phyloP scores from a whole-genome alignment of 192 early-diverging fungal species.

The Linnemannia zychae region DNA sequence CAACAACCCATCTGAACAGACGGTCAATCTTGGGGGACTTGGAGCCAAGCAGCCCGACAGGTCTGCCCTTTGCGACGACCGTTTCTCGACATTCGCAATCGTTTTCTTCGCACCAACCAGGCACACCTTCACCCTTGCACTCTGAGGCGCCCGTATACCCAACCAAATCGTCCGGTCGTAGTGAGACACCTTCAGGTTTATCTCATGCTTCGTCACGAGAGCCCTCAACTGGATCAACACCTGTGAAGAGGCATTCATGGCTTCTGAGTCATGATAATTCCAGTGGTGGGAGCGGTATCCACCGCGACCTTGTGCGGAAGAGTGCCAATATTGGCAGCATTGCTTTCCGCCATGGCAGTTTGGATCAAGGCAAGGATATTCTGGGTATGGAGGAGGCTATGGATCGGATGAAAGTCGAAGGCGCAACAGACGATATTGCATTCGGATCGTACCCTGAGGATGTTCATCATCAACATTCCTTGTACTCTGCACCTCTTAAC shows the following conservation, averaged over 20 bases:
- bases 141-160: slow-evolving; percentile 47
- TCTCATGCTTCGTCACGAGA: not conserved
- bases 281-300: slow-evolving; percentile 8
- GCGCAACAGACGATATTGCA: slow-evolving; percentile 24
- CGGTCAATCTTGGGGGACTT: slow-evolving; percentile 26
- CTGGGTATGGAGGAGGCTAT: slow-evolving; percentile 47
- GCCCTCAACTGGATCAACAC: not conserved
- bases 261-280: slow-evolving; percentile 6
- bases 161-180: slow-evolving; percentile 3
- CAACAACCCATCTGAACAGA: slow-evolving; percentile 12
- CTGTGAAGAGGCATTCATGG: slow-evolving; percentile 28
- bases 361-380: slow-evolving; percentile 50
- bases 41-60: slow-evolving; percentile 22
- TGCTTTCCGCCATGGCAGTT: slow-evolving; percentile 52
- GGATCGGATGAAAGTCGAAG: slow-evolving; percentile 17
- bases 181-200: not conserved
- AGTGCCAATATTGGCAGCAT: slow-evolving; percentile 33
- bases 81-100: slow-evolving; percentile 38
- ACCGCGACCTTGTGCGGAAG: not conserved
- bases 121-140: slow-evolving; percentile 47
- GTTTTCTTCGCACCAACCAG: slow-evolving; percentile 39
- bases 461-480: slow-evolving; percentile 50
- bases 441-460: slow-evolving; percentile 53
- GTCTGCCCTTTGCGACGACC: slow-evolving; percentile 15
- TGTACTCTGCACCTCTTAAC: slow-evolving; percentile 43